Evolutionary conservation across 140 eudicot species (phyloP), one percentile per base, ranked within the genome.

Genomic region (Ambrosia hybrid): DNA sequence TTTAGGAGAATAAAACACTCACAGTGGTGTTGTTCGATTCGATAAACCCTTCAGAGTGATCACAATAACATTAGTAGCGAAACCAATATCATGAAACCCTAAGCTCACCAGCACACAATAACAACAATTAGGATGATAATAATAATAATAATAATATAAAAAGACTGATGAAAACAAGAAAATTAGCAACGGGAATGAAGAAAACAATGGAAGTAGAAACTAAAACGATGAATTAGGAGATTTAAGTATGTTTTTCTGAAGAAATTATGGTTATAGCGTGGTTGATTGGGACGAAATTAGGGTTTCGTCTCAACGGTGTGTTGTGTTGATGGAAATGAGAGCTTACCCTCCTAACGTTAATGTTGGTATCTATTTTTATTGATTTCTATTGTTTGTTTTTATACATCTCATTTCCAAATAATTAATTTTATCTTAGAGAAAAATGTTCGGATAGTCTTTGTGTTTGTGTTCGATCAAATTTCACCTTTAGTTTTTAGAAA

Each of bases 251-350:
- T 59, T 21, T 45, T 41, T 39, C 33, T 30, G 34, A 30, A 57
- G 57, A 12, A 41, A 17, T 7, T 34, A 39, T 39, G 15, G 62
- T 43, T 51, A 6, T 38, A 26, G n/a, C 57, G 45, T 71, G 49
- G 12, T 71, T 37, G 43, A 71, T 57, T 41, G 57, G 21, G 46
- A 58, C 21, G 14, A 3, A 58, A 43, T 58, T 72, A 72, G 76
- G 76, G 68, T 58, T 72, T 72, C 57, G 74, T 15, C 52, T 36
- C 48, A 38, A 15, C 52, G 68, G 68, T 37, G 68, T 64, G 52
- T 1, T 34, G 71, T 9, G 64, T 69, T 69, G 63, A 15, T 15
- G 65, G 12, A 53, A 70, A 70, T 53, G 74, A 70, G 65, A 70
- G 53, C 52, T 8, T 52, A 52, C 58, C 58, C 17, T 52, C 9